Base-by-base conservation (phyloP, 495 filamentous ascomycete species). In the Penicillium soppii region DNA sequence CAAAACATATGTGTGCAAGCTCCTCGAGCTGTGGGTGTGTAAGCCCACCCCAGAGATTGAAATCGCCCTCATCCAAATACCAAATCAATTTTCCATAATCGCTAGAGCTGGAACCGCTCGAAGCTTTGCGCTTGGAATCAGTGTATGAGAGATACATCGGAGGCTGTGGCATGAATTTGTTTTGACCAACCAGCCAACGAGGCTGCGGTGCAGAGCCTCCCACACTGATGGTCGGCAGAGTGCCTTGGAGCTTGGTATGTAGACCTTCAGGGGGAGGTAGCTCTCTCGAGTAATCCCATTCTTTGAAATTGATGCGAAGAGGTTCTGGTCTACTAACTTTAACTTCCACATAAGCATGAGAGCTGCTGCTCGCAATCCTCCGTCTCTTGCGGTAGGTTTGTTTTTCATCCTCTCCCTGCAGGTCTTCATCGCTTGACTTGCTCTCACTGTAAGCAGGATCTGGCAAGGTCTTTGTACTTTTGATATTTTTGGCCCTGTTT, bases 31-130 rank as follows among this genome's bases (percentile, higher is more conserved):
- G 13, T 15, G 20, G 20, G 30, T 47, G 36, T 26, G 35, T 20
- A n/a, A 47, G 21, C n/a, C 44, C 30, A 13, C 21, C 10, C 44
- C 44, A 47, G 2, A 6, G 5, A 1, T 19, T 13, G 44, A 23
- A 47, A 5, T 47, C n/a, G 2, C 44, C 44, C 16, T 47, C 44
- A 16, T 47, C 44, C n/a, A 47, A 25, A n/a, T 15, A n/a, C 44
- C 44, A 47, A 3, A 36, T 20, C 12, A 29, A 7, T 1, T 9
- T 6, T n/a, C 43, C 43, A 15, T 21, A 45, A 7, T 45, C 27
- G 4, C 2, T 22, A 1, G 19, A 2, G 4, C 7, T 20, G 13
- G 6, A 29, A 15, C 12, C 20, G 9, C 7, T n/a, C 2, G 21
- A 9, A 7, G 2, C 1, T 12, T 47, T 7, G 13, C 13, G 5